Percentiles rank a stretch among this genome's conserved stretches.
These are phyloP conservation scores for Pelargonium cotyledonis DNA, from an alignment of 441 rosid genomes.

Conservation along the genomic window DNA sequence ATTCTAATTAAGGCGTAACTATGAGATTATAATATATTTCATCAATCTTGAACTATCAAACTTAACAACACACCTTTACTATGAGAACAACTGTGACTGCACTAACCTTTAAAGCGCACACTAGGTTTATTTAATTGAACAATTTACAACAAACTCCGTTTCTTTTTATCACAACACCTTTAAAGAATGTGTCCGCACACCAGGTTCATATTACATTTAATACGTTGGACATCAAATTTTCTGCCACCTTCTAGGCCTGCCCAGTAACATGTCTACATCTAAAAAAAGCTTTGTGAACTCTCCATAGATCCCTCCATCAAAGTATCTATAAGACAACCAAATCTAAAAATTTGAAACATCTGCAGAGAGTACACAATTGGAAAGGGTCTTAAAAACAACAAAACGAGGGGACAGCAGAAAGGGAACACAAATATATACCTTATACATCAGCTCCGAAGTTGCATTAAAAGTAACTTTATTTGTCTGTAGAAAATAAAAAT, in stretches of 20 bases:
- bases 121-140: no score
- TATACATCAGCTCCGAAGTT: slow-evolving; percentile 5
- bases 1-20: no score
- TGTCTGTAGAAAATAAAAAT: slow-evolving; percentile 1
- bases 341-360: neutral
- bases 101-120: neutral
- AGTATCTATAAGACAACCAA: neutral
- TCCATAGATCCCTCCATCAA: neutral
- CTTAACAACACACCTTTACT: neutral
- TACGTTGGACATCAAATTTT: no score
- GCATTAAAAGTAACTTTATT: slow-evolving; percentile 8
- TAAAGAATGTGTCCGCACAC: no score
- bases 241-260: neutral
- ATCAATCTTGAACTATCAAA: slow-evolving; percentile 2
- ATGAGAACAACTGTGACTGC: neutral
- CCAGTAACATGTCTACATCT: slow-evolving; percentile 3
- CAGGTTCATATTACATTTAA: no score
- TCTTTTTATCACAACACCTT: neutral
- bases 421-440: neutral
- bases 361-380: neutral
- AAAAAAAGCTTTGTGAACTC: neutral
- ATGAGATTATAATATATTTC: no score
- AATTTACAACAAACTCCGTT: neutral
- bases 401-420: neutral
- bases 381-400: neutral